A percentile compares a stretch with the other conserved stretches of the same genome.
These are phyloP conservation scores for Akanthomyces lecanii DNA, from an alignment of 2,329 filamentous ascomycete genomes.

Conservation along the genomic window DNA sequence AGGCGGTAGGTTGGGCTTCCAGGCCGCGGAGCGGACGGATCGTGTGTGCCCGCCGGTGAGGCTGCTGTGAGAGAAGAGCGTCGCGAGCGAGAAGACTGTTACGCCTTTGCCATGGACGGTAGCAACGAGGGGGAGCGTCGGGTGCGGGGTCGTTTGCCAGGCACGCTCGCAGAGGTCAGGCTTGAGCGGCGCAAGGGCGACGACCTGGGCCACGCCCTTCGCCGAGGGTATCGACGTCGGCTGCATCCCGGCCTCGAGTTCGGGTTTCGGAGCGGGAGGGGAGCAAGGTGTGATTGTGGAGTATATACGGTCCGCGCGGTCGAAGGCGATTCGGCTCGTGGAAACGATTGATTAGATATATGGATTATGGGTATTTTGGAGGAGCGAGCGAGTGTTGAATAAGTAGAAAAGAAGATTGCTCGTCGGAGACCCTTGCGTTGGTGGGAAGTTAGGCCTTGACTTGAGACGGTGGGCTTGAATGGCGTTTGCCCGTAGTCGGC, in stretches of 20 bases:
- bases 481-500: not conserved
- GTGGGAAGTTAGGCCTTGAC: not conserved
- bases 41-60: conserved; percentile 87
- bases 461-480: not conserved
- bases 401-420: not conserved
- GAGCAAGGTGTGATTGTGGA: not conserved
- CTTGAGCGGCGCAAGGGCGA: conserved; percentile 46
- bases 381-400: not conserved
- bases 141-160: conserved; percentile 84
- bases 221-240: conserved; percentile 21
- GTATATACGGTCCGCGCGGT: not conserved
- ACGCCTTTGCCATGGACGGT: conserved; percentile 85
- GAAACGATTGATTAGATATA: no score
- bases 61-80: conserved; percentile 71
- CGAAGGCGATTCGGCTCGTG: not conserved
- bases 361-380: not conserved
- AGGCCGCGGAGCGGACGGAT: conserved; percentile 78
- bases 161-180: conserved; percentile 65
- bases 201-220: conserved; percentile 29
- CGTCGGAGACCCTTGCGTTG: not conserved
- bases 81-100: conserved; percentile 81
- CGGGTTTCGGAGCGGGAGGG: not conserved
- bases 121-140: conserved; percentile 79
- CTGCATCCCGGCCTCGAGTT: conserved; percentile 9
- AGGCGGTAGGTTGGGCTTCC: conserved; percentile 69